These are phyloP conservation scores for Nemania abortiva DNA, from an alignment of 2,329 filamentous ascomycete genomes.

Conservation along the genomic window DNA sequence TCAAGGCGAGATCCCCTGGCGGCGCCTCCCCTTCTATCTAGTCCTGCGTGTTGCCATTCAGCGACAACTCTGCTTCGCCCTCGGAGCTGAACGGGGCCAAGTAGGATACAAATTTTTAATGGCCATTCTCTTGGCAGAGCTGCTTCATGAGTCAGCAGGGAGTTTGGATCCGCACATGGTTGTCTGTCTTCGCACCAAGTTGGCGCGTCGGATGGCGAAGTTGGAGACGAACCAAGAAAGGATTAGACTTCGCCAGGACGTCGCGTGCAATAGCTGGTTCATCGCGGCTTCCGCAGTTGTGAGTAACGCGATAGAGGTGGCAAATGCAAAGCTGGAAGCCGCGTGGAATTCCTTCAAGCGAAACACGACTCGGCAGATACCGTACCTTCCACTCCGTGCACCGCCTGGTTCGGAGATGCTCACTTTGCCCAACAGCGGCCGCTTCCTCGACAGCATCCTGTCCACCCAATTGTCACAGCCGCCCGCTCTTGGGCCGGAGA, in stretches of 20 bases:
- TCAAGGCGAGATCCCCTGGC: conserved; percentile 66
- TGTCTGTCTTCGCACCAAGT: conserved; percentile 62
- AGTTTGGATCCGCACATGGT: conserved; percentile 52
- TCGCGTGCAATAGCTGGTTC: conserved; percentile 47
- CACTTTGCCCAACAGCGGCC: conserved; percentile 56
- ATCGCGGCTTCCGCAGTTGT: conserved; percentile 47
- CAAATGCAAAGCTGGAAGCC: conserved; percentile 49
- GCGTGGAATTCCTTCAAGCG: conserved; percentile 58
- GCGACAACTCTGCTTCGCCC: conserved; percentile 59
- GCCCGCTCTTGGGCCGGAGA: background rate
- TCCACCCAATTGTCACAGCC: background rate
- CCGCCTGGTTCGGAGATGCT: conserved; percentile 51
- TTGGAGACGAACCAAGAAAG: conserved; percentile 56
- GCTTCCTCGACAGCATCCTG: conserved; percentile 48
- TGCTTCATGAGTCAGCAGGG: conserved; percentile 58
- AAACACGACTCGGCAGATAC: conserved; percentile 55
- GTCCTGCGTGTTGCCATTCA: conserved; percentile 69
- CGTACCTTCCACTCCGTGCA: conserved; percentile 56
- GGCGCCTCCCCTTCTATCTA: conserved; percentile 72
- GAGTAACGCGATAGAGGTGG: conserved; percentile 47
- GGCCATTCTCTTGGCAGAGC: conserved; percentile 58
- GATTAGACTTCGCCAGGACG: background rate
- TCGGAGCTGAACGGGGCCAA: conserved; percentile 58
- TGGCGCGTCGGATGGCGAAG: conserved; percentile 69
- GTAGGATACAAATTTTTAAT: conserved; percentile 70